Evolutionary conservation across 208 protist species (phyloP).

Genomic region (Sergeia podlipaevii): DNA sequence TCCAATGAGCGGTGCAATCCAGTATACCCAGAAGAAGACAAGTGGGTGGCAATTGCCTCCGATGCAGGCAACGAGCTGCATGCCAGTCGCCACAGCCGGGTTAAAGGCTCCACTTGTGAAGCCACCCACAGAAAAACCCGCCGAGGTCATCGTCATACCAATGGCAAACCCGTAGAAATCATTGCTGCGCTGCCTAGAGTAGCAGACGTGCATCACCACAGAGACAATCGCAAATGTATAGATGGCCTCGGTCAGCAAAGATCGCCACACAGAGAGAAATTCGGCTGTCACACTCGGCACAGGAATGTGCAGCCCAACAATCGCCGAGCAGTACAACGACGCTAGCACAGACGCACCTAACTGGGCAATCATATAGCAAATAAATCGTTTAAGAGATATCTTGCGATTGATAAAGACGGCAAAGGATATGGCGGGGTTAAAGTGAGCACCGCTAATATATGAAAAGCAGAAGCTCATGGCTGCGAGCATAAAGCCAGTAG

Average conservation of each 20-base stretch:
- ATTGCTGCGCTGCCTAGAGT: slow-evolving; percentile 79
- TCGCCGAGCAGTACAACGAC: slow-evolving; percentile 64
- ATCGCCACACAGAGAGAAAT: slow-evolving; percentile 56
- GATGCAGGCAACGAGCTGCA: slow-evolving; percentile 65
- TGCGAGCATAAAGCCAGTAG: slow-evolving; percentile 85
- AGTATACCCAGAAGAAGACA: slow-evolving; percentile 81
- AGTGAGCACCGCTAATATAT: slow-evolving; percentile 91
- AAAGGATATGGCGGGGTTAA: slow-evolving; percentile 92
- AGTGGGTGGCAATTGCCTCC: slow-evolving; percentile 65
- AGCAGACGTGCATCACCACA: slow-evolving; percentile 78
- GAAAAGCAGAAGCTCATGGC: slow-evolving; percentile 91
- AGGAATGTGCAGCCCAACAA: slow-evolving; percentile 73
- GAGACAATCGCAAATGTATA: slow-evolving; percentile 82
- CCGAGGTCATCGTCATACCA: slow-evolving; percentile 59
- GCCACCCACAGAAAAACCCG: slow-evolving; percentile 65
- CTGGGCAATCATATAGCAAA: slow-evolving; percentile 77
- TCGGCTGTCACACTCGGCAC: slow-evolving; percentile 30
- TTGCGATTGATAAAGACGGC: slow-evolving; percentile 81
- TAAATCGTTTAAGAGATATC: slow-evolving; percentile 49
- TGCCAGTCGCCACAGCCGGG: slow-evolving; percentile 72
- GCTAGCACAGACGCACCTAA: slow-evolving; percentile 68
- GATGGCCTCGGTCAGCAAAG: slow-evolving; percentile 67
- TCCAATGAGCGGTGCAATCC: slow-evolving; percentile 78
- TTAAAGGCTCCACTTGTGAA: slow-evolving; percentile 77
- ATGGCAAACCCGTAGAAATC: slow-evolving; percentile 85